Percentiles rank a stretch among this genome's conserved stretches.
Evolutionary conservation across 352 stramenopile genomes (phyloP).

Genomic region (Peronospora farinosa): DNA sequence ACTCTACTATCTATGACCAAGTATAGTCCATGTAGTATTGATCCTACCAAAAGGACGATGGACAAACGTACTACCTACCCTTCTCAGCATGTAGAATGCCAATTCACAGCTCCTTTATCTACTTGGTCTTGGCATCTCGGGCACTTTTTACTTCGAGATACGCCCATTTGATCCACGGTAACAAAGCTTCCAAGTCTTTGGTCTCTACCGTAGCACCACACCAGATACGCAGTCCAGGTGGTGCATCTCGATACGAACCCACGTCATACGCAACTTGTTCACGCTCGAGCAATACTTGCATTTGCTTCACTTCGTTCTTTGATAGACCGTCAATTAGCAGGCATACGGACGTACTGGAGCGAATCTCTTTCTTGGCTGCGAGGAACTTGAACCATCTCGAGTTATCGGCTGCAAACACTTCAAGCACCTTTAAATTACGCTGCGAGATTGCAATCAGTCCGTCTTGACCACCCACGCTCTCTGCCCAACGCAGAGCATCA

Average conservation of each 20-base stretch:
- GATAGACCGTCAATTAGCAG: conserved; percentile 89
- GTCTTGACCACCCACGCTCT: conserved; percentile 90
- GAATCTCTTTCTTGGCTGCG: conserved; percentile 87
- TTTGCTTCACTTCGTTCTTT: conserved; percentile 95
- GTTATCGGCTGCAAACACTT: conserved; percentile 96
- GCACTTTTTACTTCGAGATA: conserved; percentile 88
- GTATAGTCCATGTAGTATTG: too few species aligned
- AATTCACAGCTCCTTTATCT: conserved; percentile 10
- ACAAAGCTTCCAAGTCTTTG: conserved; percentile 94
- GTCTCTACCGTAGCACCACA: conserved; percentile 98
- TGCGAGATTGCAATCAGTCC: conserved; percentile 92
- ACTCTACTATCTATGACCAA: too few species aligned
- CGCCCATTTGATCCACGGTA: conserved; percentile 98
- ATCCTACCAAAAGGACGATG: too few species aligned
- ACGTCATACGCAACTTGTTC: conserved; percentile 97
- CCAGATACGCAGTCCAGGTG: conserved; percentile 97
- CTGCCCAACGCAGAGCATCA: conserved; percentile 94
- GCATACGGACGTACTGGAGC: conserved; percentile 97
- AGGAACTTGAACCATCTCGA: conserved; percentile 95
- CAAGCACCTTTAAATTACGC: conserved; percentile 92
- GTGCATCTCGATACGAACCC: conserved; percentile 96
- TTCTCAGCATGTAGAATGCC: conserved; percentile 20
- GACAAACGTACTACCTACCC: neutral
- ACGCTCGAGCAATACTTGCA: conserved; percentile 92
- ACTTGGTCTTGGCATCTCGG: conserved; percentile 23